These are phyloP conservation scores for Syzygium aqueum DNA, from an alignment of 345 rosid species.

Conservation along the genomic window DNA sequence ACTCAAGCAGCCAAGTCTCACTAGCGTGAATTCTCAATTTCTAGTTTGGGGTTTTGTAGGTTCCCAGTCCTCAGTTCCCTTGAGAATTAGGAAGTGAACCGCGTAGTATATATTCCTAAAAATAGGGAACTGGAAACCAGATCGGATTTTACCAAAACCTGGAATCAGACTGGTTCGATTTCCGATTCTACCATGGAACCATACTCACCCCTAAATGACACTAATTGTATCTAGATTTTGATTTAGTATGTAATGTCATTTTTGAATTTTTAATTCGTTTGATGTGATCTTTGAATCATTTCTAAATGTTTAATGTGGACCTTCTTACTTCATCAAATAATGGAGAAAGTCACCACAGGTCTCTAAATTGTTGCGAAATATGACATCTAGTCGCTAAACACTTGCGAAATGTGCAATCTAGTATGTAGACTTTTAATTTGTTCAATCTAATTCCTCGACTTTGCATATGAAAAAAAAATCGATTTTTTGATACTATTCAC, in stretches of 20 bases:
- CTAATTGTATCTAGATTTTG: too few relatives aligned
- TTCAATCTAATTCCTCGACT: neutral
- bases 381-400: neutral
- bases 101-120: neutral
- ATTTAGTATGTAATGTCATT: too few relatives aligned
- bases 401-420: neutral
- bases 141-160: accelerated
- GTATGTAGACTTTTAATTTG: too few relatives aligned
- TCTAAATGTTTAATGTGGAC: too few relatives aligned
- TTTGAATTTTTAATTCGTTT: too few relatives aligned
- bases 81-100: accelerated
- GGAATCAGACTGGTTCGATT: too few relatives aligned
- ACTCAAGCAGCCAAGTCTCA: neutral
- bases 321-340: too few relatives aligned
- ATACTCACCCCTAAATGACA: too few relatives aligned
- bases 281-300: too few relatives aligned
- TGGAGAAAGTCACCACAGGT: too few relatives aligned
- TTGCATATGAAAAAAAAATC: neutral
- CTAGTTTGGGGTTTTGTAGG: neutral
- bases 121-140: neutral
- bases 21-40: neutral
- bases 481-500: neutral
- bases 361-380: too few relatives aligned
- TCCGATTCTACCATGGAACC: too few relatives aligned
- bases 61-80: neutral